Base-by-base conservation (phyloP, 2,329 filamentous ascomycete genomes). In the Ceratocystis destructans region DNA sequence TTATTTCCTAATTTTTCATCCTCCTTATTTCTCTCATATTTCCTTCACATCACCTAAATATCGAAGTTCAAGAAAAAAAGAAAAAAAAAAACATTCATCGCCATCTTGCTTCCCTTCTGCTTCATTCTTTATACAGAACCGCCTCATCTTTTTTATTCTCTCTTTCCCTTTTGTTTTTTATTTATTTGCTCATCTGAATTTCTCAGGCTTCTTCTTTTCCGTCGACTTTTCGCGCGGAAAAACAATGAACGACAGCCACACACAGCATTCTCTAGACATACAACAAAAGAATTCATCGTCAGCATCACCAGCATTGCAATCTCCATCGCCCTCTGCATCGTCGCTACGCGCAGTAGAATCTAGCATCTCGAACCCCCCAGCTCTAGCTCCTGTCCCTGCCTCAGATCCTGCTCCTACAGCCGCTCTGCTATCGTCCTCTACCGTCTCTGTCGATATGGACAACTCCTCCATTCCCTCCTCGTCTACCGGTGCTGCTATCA, bases 211-310 rank as follows among this genome's bases (percentile, higher is more conserved):
- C 41, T 33, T 37, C 31, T 31, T 22, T 48, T 80, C 20, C 77
- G 80, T 2, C 89, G 87, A 71, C 82, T 85, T 85, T 68, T 77
- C 80, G 5, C 75, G 83, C 67, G 25, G 37, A 12, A 55, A 17
- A 33, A 65, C 44, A 33, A 65, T 65, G 64, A 65, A 45, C 17
- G 64, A 65, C 37, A 65, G 53, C 53, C 64, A 22, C 37, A 65
- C 46, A 61, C 64, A 48, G 20, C 20, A 22, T 22, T 22, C 15
- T 41, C 78, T 82, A 2, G 84, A 85, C 41, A 76, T 77, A 57
- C 3, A 80, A 57, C 3, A 80, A 74, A 72, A 41, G 37, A 41
- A 15, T 1, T 4, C 73, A 77, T 17, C 77, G 80, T 67, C 84
- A 84, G 70, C 83, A 86, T 70, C 84, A 78, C 68, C 76, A 33